phyloP scores from a whole-genome alignment of 176 grass and related monocot genomes.

The bread wheat (Triticum aestivum) region DNA sequence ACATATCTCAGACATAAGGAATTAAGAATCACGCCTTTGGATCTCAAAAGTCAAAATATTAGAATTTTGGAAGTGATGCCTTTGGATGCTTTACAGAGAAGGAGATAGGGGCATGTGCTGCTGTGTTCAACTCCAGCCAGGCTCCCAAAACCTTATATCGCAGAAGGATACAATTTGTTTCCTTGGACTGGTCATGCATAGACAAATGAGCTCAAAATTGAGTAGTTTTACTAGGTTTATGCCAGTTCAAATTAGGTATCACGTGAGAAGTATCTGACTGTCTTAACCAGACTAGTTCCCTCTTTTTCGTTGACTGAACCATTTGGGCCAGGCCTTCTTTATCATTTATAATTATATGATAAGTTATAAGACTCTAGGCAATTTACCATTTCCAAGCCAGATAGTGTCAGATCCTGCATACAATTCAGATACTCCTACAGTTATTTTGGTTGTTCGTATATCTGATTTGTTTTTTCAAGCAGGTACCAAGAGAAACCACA shows the following conservation, averaged over 20 bases:
- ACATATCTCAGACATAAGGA: background rate
- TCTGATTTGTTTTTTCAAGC: slow-evolving; percentile 18
- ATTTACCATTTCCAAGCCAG: background rate
- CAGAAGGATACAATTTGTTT: background rate
- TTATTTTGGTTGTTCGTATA: background rate
- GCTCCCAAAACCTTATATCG: background rate
- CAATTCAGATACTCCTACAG: background rate
- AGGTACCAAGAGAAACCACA: slow-evolving; percentile 4
- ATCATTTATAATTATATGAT: background rate
- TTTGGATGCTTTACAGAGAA: background rate
- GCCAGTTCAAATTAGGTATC: background rate
- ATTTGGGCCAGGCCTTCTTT: background rate
- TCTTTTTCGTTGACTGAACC: slow-evolving; percentile 9
- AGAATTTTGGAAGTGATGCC: background rate
- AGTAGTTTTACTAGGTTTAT: slow-evolving; percentile 12
- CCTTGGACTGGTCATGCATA: background rate
- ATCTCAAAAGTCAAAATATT: background rate
- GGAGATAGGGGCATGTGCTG: background rate
- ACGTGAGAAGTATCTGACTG: background rate
- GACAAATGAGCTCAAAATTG: background rate
- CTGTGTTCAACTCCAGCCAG: background rate
- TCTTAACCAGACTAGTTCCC: background rate
- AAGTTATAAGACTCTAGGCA: slow-evolving; percentile 3
- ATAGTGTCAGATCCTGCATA: slow-evolving; percentile 9
- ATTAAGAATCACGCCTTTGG: background rate